Percentiles rank a stretch among this genome's conserved stretches.
Conservation (phyloP, 306 rosid species). For the Argentina anserina region DNA sequence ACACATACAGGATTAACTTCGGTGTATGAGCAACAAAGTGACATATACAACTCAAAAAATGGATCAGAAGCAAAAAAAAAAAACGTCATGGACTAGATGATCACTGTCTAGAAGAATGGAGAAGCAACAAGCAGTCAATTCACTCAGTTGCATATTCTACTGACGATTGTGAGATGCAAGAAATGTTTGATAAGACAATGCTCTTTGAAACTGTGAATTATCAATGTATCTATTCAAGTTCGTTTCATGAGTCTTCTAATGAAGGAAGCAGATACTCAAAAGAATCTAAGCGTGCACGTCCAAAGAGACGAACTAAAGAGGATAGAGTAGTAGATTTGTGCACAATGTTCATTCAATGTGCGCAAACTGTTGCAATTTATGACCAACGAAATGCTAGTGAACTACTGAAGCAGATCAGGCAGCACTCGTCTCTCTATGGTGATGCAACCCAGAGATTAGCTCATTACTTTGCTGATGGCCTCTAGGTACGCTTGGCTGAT, state of each 20-base stretch:
- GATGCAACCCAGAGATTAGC: constrained; percentile 38
- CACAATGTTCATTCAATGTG: constrained; percentile 34
- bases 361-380: constrained; percentile 32
- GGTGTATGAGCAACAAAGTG: not conserved
- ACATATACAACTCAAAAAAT: not conserved
- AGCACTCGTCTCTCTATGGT: constrained; percentile 32
- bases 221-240: not conserved
- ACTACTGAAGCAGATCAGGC: constrained; percentile 27
- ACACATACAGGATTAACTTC: not conserved
- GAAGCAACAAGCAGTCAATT: constrained; percentile 32
- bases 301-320: too few species aligned
- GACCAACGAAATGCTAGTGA: constrained; percentile 26
- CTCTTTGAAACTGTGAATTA: constrained; percentile 17
- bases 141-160: constrained; percentile 4
- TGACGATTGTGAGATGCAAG: constrained; percentile 27
- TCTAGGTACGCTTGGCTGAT: constrained; percentile 35
- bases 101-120: constrained; percentile 19
- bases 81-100: constrained; percentile 16
- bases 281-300: constrained; percentile 10
- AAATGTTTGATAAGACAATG: constrained; percentile 31
- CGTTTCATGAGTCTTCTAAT: not conserved
- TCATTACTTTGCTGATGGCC: constrained; percentile 42
- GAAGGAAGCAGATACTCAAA: constrained; percentile 7
- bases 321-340: constrained; percentile 29
- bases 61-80: constrained; percentile 28